Conservation (phyloP, 73 alveolate species). For the Paramecium pentaurelia region DNA sequence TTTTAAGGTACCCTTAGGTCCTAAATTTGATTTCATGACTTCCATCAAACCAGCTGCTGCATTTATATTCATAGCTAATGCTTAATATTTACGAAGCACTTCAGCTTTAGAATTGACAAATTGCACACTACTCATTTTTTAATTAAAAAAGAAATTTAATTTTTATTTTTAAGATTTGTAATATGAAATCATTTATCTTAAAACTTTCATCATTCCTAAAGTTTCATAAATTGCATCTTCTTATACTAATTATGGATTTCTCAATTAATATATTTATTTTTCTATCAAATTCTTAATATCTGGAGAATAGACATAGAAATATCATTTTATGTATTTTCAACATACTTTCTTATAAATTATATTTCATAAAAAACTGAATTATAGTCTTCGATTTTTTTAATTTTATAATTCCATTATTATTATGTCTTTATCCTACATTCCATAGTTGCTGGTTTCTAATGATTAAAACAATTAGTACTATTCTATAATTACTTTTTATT, state of each 20-base stretch:
- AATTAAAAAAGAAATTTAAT: background rate
- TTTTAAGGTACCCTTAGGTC: slow-evolving; percentile 96
- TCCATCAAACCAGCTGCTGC: slow-evolving; percentile 93
- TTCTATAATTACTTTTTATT: background rate
- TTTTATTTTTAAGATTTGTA: background rate
- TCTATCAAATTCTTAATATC: background rate
- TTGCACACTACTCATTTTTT: slow-evolving; percentile 79
- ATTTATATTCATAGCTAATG: slow-evolving; percentile 90
- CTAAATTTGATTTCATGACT: slow-evolving; percentile 89
- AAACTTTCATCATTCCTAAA: background rate
- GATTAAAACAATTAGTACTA: background rate
- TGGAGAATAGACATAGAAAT: background rate
- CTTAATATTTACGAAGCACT: slow-evolving; percentile 82
- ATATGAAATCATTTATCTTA: background rate
- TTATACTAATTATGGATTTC: background rate
- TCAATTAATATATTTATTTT: background rate
- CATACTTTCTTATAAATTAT: background rate
- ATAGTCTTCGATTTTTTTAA: slow-evolving; percentile 8
- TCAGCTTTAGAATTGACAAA: slow-evolving; percentile 93
- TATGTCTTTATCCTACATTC: background rate
- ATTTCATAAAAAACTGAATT: background rate
- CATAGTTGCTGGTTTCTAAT: background rate
- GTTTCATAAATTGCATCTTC: background rate
- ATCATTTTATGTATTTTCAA: slow-evolving; percentile 23
- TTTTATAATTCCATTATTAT: background rate